Evolutionary conservation across 169 alveolate genomes (phyloP), one percentile per base, ranked within the genome.

Genomic region (Cryptosporidium xiaoi): DNA sequence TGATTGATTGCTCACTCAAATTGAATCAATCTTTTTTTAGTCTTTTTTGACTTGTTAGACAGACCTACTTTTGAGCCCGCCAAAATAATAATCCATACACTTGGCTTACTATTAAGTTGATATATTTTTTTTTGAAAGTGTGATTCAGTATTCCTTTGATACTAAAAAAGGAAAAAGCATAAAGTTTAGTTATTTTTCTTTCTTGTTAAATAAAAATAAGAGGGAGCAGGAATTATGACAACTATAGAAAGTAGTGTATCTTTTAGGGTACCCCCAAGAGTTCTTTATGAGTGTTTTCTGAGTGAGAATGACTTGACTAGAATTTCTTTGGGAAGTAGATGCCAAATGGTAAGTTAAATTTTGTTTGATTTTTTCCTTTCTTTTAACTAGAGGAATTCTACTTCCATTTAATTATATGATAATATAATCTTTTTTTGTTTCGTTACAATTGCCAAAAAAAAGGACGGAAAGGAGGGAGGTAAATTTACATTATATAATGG

Each of bases 391-490:
- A 8, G 48, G 0, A 40, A 3, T 40, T 40, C 48, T 1, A 8
- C 48, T 40, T 40, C 27, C 27, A 24, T 24, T 24, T 24, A 0
- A 24, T 24, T 24, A 24, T 24, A 24, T 24, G 66, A 12, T 0
- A 12, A 0, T 60, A 27, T 46, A 44, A 0, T 16, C 10, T 3
- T n/a, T 27, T 29, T 36, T 46, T 44, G 36, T 8, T 13, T 66
- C 5, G 27, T 46, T 20, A 44, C 64, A 24, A 24, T 24, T 20
- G 33, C 2, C 24, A 33, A 6, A 6, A 40, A 36, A 40, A 40
- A 77, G 87, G 87, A 77, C 48, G 64, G 77, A 13, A 77, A 56
- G 51, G 71, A 60, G 33, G 87, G 87, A 20, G 87, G 87, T 36
- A 77, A 46, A 31, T 77, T 77, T 36, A 56, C 77, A 1, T n/a